Evolutionary conservation across 768 basidiomycete genomes (phyloP).

Genomic region (Chlorophyllum brunneum): DNA sequence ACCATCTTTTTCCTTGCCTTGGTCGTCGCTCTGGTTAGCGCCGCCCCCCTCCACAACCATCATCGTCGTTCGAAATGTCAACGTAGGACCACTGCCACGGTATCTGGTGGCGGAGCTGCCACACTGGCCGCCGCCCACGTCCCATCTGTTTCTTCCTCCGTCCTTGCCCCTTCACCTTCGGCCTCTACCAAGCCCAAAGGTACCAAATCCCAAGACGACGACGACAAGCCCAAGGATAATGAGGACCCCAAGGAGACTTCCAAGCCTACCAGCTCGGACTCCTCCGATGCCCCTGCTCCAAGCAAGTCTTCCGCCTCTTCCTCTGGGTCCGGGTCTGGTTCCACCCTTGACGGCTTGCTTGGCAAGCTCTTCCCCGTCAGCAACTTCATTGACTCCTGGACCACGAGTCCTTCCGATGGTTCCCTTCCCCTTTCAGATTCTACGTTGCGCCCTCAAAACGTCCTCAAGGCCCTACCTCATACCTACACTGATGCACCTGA

Average conservation of each 20-base stretch:
- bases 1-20: constrained; percentile 21
- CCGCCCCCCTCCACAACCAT: constrained; percentile 17
- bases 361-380: constrained; percentile 40
- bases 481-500: constrained; percentile 43
- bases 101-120: neutral
- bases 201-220: neutral
- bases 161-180: neutral
- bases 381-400: constrained; percentile 35
- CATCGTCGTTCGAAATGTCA: constrained; percentile 15
- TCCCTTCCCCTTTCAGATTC: constrained; percentile 39
- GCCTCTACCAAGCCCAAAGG: neutral
- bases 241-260: constrained; percentile 2
- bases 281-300: constrained; percentile 1
- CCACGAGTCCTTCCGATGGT: constrained; percentile 31
- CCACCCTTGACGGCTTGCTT: constrained; percentile 18
- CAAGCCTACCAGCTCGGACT: neutral
- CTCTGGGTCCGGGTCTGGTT: constrained; percentile 9
- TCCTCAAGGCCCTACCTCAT: constrained; percentile 34
- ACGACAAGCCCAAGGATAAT: no score
- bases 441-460: constrained; percentile 40
- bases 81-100: neutral
- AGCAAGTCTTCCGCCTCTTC: constrained; percentile 17
- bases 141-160: neutral
- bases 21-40: constrained; percentile 21
- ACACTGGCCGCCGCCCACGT: neutral